Conservation (phyloP, 2,329 filamentous ascomycete genomes). For the Ustilaginoidea virens region DNA sequence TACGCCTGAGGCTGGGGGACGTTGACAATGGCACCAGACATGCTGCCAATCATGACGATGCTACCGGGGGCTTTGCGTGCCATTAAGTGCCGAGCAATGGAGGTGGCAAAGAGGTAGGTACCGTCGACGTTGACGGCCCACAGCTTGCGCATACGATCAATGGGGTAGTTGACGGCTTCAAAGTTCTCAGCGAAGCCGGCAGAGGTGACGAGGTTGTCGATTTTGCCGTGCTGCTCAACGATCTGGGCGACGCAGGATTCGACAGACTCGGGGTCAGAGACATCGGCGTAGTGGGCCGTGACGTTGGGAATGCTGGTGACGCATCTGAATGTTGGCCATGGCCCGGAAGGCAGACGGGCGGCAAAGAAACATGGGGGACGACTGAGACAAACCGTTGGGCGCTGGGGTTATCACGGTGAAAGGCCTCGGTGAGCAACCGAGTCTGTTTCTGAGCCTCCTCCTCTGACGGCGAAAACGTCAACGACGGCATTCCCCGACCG, state of each 20-base stretch:
- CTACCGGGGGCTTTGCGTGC: slow-evolving; percentile 62
- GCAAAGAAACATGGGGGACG: not conserved
- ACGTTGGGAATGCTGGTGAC: slow-evolving; percentile 50
- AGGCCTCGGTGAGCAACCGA: slow-evolving; percentile 54
- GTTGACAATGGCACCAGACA: slow-evolving; percentile 89
- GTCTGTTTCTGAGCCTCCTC: slow-evolving; percentile 74
- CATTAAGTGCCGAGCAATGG: slow-evolving; percentile 79
- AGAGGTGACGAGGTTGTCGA: slow-evolving; percentile 89
- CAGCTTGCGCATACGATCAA: slow-evolving; percentile 82
- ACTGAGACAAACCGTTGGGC: slow-evolving; percentile 39
- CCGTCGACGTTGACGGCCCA: slow-evolving; percentile 91
- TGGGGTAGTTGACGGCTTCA: slow-evolving; percentile 77
- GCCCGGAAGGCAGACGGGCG: no score
- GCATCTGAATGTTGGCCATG: no score
- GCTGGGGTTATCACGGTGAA: slow-evolving; percentile 65
- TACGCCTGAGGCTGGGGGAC: slow-evolving; percentile 80
- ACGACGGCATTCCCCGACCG: no score
- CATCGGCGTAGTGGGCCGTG: slow-evolving; percentile 82
- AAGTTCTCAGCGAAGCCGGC: slow-evolving; percentile 96
- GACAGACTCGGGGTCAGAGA: slow-evolving; percentile 67
- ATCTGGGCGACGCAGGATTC: slow-evolving; percentile 53
- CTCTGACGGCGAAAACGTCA: no score
- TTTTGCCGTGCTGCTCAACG: slow-evolving; percentile 49
- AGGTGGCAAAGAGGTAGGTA: slow-evolving; percentile 76
- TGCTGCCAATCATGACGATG: slow-evolving; percentile 91